These are phyloP conservation scores for Cladosporium sp. DNA, from an alignment of 2,329 filamentous ascomycete genomes.

Conservation along the genomic window DNA sequence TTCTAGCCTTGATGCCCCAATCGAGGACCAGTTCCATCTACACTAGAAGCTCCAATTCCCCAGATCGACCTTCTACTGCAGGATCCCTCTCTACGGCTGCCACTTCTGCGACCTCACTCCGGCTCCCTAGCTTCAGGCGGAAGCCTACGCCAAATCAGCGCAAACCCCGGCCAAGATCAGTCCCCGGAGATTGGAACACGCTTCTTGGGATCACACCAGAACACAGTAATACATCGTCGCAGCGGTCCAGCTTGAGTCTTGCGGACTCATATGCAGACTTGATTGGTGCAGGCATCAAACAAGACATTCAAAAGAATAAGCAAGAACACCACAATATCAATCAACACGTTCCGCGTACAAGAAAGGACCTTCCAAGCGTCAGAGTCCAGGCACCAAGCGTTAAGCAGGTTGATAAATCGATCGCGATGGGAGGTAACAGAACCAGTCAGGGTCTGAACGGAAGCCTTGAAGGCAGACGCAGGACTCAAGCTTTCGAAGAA, in stretches of 20 bases:
- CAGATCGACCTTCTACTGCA: background rate
- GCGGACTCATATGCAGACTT: conserved; percentile 17
- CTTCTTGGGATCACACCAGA: background rate
- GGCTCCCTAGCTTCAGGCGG: background rate
- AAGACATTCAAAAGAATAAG: background rate
- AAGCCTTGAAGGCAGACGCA: conserved; percentile 24
- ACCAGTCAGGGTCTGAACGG: conserved; percentile 19
- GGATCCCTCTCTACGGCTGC: background rate
- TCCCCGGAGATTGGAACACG: background rate
- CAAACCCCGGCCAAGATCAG: conserved; percentile 1
- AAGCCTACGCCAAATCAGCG: background rate
- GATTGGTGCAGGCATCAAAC: conserved; percentile 7
- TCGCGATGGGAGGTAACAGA: conserved; percentile 14
- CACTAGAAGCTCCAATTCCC: background rate
- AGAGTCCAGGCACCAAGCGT: background rate
- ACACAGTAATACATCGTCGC: conserved; percentile 1
- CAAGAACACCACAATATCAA: background rate
- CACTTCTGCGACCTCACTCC: background rate
- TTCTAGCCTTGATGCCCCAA: background rate
- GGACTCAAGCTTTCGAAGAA: conserved; percentile 33
- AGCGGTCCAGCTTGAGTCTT: conserved; percentile 6
- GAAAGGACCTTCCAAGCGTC: background rate
- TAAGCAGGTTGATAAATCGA: background rate
- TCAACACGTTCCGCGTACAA: background rate
- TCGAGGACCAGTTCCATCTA: background rate